These are phyloP conservation scores for Penicillium oxalicum DNA, from an alignment of 2,329 filamentous ascomycete genomes.

Conservation along the genomic window DNA sequence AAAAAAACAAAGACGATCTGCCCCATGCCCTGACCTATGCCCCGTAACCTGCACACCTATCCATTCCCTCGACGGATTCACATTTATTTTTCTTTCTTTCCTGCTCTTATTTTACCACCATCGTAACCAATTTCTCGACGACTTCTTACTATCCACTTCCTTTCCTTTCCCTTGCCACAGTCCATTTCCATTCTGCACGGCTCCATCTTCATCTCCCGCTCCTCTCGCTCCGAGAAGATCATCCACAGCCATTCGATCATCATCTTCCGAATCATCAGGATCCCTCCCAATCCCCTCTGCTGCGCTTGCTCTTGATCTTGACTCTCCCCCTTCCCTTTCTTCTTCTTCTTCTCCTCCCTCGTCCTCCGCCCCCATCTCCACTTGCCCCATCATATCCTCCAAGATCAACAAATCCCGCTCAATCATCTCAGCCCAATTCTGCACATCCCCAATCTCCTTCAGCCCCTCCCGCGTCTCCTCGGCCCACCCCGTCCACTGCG, in stretches of 20 bases:
- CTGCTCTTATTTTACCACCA: not conserved
- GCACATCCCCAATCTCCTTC: constrained; percentile 59
- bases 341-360: constrained; percentile 14
- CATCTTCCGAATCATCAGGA: constrained; percentile 1
- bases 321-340: constrained; percentile 5
- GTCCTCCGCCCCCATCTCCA: constrained; percentile 27
- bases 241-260: constrained; percentile 4
- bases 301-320: no score
- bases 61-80: no score
- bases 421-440: constrained; percentile 61
- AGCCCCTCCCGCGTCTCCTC: constrained; percentile 51
- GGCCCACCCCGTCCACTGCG: constrained; percentile 49
- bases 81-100: no score
- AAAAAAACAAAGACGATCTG: no score
- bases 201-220: constrained; percentile 6
- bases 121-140: not conserved
- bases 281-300: no score
- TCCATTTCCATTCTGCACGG: constrained; percentile 5
- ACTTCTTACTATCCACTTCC: not conserved
- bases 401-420: constrained; percentile 44
- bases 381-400: constrained; percentile 38
- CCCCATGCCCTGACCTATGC: no score
- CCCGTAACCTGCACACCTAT: no score
- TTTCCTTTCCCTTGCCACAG: not conserved
- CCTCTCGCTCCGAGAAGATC: constrained; percentile 1